Conservation (phyloP, 257 asterid genomes). For the Nicotiana noctiflora region DNA sequence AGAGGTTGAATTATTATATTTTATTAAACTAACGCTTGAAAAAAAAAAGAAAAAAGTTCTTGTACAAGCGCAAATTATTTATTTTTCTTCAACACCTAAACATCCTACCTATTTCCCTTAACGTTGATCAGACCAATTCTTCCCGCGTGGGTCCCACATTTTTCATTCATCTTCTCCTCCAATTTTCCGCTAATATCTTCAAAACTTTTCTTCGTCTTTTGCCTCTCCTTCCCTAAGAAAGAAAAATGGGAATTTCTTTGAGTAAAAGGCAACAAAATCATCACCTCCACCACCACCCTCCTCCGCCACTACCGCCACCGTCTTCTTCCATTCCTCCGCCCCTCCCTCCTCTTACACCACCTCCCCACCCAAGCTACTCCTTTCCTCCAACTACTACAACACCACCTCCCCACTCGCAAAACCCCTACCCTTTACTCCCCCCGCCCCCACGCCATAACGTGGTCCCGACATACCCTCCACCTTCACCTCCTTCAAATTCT, state of each 20-base stretch:
- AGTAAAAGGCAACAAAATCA: slow-evolving; percentile 52
- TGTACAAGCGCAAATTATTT: too few species aligned
- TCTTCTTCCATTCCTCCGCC: slow-evolving; percentile 1
- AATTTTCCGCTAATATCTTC: not conserved
- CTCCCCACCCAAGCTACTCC: slow-evolving; percentile 32
- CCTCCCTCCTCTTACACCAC: slow-evolving; percentile 9
- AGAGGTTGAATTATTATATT: too few species aligned
- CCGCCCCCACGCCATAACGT: slow-evolving; percentile 24
- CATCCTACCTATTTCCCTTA: not conserved
- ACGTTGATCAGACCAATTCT: not conserved
- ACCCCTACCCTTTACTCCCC: slow-evolving; percentile 21
- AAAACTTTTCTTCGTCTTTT: not conserved
- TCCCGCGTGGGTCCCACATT: not conserved
- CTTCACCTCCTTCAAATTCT: slow-evolving; percentile 14
- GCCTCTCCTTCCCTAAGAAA: not conserved
- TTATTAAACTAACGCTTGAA: too few species aligned
- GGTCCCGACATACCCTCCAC: slow-evolving; percentile 20
- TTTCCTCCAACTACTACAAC: slow-evolving; percentile 48
- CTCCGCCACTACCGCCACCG: slow-evolving; percentile 4
- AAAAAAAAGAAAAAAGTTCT: too few species aligned
- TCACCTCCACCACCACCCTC: slow-evolving; percentile 31
- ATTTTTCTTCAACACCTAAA: not conserved
- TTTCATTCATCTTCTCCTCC: not conserved
- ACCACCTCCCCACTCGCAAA: slow-evolving; percentile 26
- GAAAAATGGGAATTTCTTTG: slow-evolving; percentile 42